Percentiles rank a stretch among this genome's conserved stretches.
Evolutionary conservation across 2,329 filamentous ascomycete genomes (phyloP).

Genomic region (Colletotrichum sidae): DNA sequence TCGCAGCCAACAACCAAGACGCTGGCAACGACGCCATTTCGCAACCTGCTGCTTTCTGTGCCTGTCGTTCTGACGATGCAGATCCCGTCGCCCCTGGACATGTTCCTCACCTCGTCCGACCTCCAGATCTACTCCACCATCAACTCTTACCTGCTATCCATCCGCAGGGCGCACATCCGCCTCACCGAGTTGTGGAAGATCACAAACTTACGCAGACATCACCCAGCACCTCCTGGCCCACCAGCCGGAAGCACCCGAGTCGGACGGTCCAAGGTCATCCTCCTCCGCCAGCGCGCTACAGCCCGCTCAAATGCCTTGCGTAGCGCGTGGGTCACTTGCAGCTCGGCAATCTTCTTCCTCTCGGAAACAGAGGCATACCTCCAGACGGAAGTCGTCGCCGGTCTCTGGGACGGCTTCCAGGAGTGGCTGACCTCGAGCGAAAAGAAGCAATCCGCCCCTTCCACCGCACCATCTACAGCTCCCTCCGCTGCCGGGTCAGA

Average conservation of each 20-base stretch:
- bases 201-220: slow-evolving; percentile 79
- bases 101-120: slow-evolving; percentile 84
- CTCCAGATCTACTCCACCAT: slow-evolving; percentile 85
- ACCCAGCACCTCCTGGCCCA: slow-evolving; percentile 77
- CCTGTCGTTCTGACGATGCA: slow-evolving; percentile 78
- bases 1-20: slow-evolving; percentile 44
- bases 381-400: slow-evolving; percentile 87
- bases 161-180: slow-evolving; percentile 86
- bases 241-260: slow-evolving; percentile 70
- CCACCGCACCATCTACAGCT: slow-evolving; percentile 1
- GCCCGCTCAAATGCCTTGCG: slow-evolving; percentile 76
- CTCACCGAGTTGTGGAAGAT: slow-evolving; percentile 90
- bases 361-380: slow-evolving; percentile 90
- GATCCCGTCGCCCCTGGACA: slow-evolving; percentile 82
- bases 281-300: slow-evolving; percentile 73
- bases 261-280: slow-evolving; percentile 69
- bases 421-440: slow-evolving; percentile 73
- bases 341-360: slow-evolving; percentile 88
- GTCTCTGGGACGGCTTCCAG: slow-evolving; percentile 84
- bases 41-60: slow-evolving; percentile 83
- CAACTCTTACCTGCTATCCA: slow-evolving; percentile 86
- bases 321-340: slow-evolving; percentile 89
- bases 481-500: slow-evolving; percentile 9
- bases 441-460: slow-evolving; percentile 28
- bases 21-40: slow-evolving; percentile 71